Evolutionary conservation across 2,329 filamentous ascomycete species (phyloP).

Genomic region (Stachybotrys chlorohalonatus): DNA sequence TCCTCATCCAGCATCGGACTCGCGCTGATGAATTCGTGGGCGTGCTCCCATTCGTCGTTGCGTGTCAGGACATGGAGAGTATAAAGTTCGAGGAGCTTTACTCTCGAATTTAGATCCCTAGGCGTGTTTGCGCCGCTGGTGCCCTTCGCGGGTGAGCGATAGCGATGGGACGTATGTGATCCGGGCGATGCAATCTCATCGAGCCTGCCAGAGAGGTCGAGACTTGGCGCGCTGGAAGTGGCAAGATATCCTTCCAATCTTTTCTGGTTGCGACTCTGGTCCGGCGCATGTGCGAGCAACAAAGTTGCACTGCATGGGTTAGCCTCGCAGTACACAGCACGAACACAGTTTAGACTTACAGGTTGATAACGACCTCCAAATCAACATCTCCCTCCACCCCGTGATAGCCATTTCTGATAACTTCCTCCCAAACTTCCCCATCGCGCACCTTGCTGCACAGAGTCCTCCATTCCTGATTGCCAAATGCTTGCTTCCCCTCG

Average conservation of each 20-base stretch:
- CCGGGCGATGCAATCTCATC: slow-evolving; percentile 31
- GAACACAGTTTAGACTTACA: slow-evolving; percentile 43
- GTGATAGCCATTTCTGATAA: slow-evolving; percentile 78
- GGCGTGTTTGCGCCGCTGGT: slow-evolving; percentile 69
- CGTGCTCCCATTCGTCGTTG: slow-evolving; percentile 95
- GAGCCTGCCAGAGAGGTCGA: slow-evolving; percentile 62
- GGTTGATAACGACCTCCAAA: slow-evolving; percentile 83
- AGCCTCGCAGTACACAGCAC: slow-evolving; percentile 4
- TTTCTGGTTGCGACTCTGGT: slow-evolving; percentile 76
- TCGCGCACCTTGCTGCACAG: slow-evolving; percentile 79
- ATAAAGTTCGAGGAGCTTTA: slow-evolving; percentile 92
- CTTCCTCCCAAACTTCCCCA: slow-evolving; percentile 89
- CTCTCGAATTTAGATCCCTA: slow-evolving; percentile 70
- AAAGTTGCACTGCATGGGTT: slow-evolving; percentile 62
- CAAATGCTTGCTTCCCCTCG: slow-evolving; percentile 84
- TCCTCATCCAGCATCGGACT: slow-evolving; percentile 88
- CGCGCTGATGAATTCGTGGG: slow-evolving; percentile 78
- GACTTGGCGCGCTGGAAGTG: slow-evolving; percentile 60
- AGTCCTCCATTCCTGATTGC: slow-evolving; percentile 73
- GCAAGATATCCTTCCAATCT: slow-evolving; percentile 85
- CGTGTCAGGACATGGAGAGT: slow-evolving; percentile 88
- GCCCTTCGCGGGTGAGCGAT: slow-evolving; percentile 36
- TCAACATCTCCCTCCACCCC: slow-evolving; percentile 86
- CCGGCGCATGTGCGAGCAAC: slow-evolving; percentile 78
- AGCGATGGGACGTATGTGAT: slow-evolving; percentile 22